Percentiles rank a stretch among this genome's conserved stretches.
phyloP scores from a whole-genome alignment of 306 rosid genomes.

The Comarum palustre region DNA sequence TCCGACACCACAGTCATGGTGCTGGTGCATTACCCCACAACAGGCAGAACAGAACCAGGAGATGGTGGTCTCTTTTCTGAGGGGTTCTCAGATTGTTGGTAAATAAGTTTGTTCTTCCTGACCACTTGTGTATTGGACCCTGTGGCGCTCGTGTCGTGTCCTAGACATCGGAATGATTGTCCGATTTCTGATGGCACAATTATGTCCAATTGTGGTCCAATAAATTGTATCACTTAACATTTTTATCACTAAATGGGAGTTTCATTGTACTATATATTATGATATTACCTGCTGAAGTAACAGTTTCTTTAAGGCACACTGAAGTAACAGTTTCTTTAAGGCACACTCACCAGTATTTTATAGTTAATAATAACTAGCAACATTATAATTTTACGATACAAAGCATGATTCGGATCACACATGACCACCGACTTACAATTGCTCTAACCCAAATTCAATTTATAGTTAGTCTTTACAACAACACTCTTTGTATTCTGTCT shows the following conservation, averaged over 20 bases:
- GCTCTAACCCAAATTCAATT: too few species aligned
- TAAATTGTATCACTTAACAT: not conserved
- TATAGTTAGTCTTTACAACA: too few species aligned
- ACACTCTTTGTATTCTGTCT: too few species aligned
- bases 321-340: not conserved
- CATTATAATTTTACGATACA: too few species aligned
- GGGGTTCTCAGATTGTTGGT: conserved; percentile 15
- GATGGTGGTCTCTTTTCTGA: conserved; percentile 86
- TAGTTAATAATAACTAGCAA: too few species aligned
- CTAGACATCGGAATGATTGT: not conserved
- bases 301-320: not conserved
- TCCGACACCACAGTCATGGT: conserved; percentile 33
- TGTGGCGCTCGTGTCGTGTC: not conserved
- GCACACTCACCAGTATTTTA: too few species aligned
- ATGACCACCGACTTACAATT: too few species aligned
- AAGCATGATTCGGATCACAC: too few species aligned
- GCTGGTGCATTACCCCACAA: conserved; percentile 38
- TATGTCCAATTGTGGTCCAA: not conserved
- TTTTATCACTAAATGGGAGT: not conserved
- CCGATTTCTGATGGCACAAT: not conserved
- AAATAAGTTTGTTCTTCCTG: conserved; percentile 28
- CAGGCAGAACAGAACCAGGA: conserved; percentile 70
- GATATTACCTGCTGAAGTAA: not conserved
- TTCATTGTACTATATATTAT: not conserved
- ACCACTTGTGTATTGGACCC: conserved; percentile 24